Conservation (phyloP, 106 monocot genomes). For the Allium sativum region DNA sequence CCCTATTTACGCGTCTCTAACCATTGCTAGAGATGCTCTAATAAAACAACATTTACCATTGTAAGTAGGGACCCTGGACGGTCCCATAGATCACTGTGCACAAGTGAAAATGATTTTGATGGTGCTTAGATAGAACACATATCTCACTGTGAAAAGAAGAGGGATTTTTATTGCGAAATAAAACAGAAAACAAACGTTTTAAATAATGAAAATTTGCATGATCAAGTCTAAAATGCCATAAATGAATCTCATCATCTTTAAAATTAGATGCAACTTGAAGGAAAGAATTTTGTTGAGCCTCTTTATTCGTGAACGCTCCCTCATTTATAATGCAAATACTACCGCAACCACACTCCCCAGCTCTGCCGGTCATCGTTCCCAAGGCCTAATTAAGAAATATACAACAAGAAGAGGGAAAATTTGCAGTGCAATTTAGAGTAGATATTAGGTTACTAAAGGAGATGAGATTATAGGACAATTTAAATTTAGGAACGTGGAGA, state of each 20-base stretch:
- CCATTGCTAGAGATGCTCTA: too few species aligned
- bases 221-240: constrained; percentile 4
- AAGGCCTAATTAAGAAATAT: background rate
- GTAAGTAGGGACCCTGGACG: background rate
- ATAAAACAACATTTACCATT: constrained; percentile 2
- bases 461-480: background rate
- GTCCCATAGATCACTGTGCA: constrained; percentile 6
- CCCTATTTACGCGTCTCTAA: too few species aligned
- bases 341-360: background rate
- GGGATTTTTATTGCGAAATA: background rate
- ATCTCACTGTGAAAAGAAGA: constrained; percentile 5
- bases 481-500: constrained; percentile 4
- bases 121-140: constrained; percentile 1
- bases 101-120: background rate
- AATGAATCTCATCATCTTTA: background rate
- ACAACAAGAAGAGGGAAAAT: constrained; percentile 1
- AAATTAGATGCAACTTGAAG: background rate
- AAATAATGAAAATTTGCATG: constrained; percentile 10
- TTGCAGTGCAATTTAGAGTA: background rate
- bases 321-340: constrained; percentile 6
- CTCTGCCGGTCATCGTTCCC: constrained; percentile 6
- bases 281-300: background rate
- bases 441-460: constrained; percentile 4
- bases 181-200: constrained; percentile 3
- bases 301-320: background rate